Percentiles rank a stretch among this genome's conserved stretches.
Conservation (phyloP, 1,284 basidiomycete species). For the Meira nashicola region DNA sequence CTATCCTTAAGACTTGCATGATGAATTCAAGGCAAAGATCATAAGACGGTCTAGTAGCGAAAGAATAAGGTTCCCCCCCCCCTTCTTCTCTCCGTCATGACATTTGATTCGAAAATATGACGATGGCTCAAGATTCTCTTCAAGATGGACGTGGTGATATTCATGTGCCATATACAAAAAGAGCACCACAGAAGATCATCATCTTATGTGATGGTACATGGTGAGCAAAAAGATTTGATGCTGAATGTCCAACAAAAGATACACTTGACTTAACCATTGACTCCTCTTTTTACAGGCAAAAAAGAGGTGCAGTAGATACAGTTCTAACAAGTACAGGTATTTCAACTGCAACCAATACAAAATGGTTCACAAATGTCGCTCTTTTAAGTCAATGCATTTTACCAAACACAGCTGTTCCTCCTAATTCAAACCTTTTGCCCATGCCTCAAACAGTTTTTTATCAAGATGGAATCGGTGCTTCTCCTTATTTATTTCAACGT, state of each 20-base stretch:
- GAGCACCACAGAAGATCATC: constrained; percentile 21
- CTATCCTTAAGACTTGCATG: too few species aligned
- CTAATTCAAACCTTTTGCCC: neutral
- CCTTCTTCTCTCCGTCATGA: too few species aligned
- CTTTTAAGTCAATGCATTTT: constrained; percentile 30
- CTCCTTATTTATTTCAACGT: constrained; percentile 13
- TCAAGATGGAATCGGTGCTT: constrained; percentile 32
- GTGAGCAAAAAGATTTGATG: too few species aligned
- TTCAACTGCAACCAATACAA: constrained; percentile 1
- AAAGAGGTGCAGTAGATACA: constrained; percentile 27
- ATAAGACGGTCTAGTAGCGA: too few species aligned
- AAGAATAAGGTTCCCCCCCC: too few species aligned
- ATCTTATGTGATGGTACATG: constrained; percentile 36
- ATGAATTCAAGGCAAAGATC: too few species aligned
- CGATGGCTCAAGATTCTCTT: too few species aligned
- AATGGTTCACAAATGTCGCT: constrained; percentile 37
- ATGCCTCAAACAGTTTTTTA: constrained; percentile 30
- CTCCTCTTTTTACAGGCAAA: constrained; percentile 13
- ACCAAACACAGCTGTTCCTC: constrained; percentile 10
- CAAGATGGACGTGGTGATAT: too few species aligned
- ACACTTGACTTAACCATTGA: too few species aligned
- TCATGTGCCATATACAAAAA: too few species aligned
- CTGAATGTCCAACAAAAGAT: too few species aligned
- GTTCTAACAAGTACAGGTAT: constrained; percentile 11
- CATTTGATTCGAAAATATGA: too few species aligned